These are phyloP conservation scores for Clarkia xantiana DNA, from an alignment of 345 rosid species.

Conservation along the genomic window DNA sequence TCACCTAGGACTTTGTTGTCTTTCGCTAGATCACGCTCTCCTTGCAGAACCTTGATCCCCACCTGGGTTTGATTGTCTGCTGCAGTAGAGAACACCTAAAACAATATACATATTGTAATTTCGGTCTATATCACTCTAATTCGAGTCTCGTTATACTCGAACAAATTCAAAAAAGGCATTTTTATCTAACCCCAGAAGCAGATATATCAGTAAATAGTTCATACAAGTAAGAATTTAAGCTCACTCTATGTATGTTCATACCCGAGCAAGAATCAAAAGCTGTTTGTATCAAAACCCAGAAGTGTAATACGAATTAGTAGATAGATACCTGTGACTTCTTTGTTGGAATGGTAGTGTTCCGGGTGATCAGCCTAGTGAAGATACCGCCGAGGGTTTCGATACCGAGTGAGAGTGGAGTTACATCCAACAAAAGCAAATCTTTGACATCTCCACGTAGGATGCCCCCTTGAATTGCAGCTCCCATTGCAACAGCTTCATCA, in stretches of 20 bases:
- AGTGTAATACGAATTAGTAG: too few relatives aligned
- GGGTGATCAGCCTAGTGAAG: constrained; percentile 27
- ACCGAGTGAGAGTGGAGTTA: constrained; percentile 53
- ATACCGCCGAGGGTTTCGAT: constrained; percentile 41
- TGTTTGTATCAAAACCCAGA: too few relatives aligned
- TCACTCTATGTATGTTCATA: too few relatives aligned
- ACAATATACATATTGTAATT: background rate
- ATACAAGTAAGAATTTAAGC: too few relatives aligned
- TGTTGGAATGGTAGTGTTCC: constrained; percentile 45
- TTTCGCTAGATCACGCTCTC: constrained; percentile 80
- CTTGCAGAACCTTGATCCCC: constrained; percentile 74
- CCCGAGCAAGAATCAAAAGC: too few relatives aligned
- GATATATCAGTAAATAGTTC: background rate
- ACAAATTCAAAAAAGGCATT: background rate
- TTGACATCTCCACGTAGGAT: constrained; percentile 86
- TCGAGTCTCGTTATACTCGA: too few relatives aligned
- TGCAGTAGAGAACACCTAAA: constrained; percentile 71
- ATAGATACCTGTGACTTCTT: constrained; percentile 37
- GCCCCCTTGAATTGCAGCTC: constrained; percentile 87
- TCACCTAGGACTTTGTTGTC: constrained; percentile 74
- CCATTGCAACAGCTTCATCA: constrained; percentile 78
- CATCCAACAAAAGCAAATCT: constrained; percentile 70
- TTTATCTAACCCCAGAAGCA: too few relatives aligned
- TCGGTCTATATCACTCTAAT: too few relatives aligned
- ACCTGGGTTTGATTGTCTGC: constrained; percentile 82